These are phyloP conservation scores for Oehlia diaphana DNA, from an alignment of 192 early-diverging fungal species.

Conservation along the genomic window DNA sequence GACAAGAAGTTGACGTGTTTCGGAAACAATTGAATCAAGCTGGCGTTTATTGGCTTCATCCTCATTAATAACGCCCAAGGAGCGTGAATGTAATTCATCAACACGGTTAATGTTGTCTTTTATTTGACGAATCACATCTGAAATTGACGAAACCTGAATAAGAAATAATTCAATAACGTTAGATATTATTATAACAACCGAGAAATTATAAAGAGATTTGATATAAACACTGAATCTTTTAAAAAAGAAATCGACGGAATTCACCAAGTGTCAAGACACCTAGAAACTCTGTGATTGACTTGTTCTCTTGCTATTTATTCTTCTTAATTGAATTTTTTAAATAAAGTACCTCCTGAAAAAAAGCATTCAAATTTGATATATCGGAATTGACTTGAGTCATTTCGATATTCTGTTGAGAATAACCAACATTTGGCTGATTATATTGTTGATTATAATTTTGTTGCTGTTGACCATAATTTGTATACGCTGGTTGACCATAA, in stretches of 20 bases:
- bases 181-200: neutral
- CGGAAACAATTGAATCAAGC: slow-evolving; percentile 35
- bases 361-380: neutral
- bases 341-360: slow-evolving; percentile 16
- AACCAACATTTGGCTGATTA: neutral
- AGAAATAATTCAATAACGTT: neutral
- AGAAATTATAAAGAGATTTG: too few relatives aligned
- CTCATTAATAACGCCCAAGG: slow-evolving; percentile 36
- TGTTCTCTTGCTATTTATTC: neutral
- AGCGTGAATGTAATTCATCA: slow-evolving; percentile 39
- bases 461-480: neutral
- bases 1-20: slow-evolving; percentile 39
- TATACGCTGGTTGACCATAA: neutral
- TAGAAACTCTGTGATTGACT: neutral
- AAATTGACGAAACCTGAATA: slow-evolving; percentile 28
- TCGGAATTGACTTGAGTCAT: neutral
- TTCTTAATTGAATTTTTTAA: neutral
- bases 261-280: neutral
- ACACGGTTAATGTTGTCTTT: slow-evolving; percentile 38
- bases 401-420: slow-evolving; percentile 20
- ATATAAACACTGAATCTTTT: too few relatives aligned
- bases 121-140: slow-evolving; percentile 21
- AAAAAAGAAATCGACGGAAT: neutral
- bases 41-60: slow-evolving; percentile 40
- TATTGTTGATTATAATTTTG: neutral